Evolutionary conservation across 1,139 yeast genomes (phyloP).

Genomic region (Arxiozyma bovina): DNA sequence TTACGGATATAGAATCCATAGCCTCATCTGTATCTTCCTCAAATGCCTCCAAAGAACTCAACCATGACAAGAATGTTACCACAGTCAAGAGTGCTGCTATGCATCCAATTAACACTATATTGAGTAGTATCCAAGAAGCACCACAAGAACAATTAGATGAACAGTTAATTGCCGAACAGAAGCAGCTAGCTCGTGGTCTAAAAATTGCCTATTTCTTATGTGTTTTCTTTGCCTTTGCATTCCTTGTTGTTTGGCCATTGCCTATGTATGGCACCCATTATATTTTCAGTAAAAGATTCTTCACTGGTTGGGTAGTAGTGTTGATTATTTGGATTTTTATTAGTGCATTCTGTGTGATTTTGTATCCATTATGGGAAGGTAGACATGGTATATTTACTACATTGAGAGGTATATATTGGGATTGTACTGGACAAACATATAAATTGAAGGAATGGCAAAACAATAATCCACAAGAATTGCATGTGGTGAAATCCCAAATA

Average conservation of each 20-base stretch:
- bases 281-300: slow-evolving; percentile 60
- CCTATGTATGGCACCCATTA: slow-evolving; percentile 76
- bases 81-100: slow-evolving; percentile 33
- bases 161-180: slow-evolving; percentile 38
- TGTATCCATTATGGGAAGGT: slow-evolving; percentile 63
- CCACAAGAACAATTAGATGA: slow-evolving; percentile 34
- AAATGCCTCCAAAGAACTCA: slow-evolving; percentile 10
- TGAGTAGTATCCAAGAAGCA: slow-evolving; percentile 17
- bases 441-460: slow-evolving; percentile 69
- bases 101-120: slow-evolving; percentile 5
- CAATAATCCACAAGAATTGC: slow-evolving; percentile 58
- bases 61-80: slow-evolving; percentile 3
- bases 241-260: slow-evolving; percentile 75
- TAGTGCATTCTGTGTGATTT: slow-evolving; percentile 46
- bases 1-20: slow-evolving; percentile 13
- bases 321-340: slow-evolving; percentile 64
- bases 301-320: slow-evolving; percentile 77
- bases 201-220: slow-evolving; percentile 49
- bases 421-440: slow-evolving; percentile 60
- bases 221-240: slow-evolving; percentile 46
- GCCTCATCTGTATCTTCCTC: slow-evolving; percentile 12
- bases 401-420: slow-evolving; percentile 76
- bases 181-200: slow-evolving; percentile 42
- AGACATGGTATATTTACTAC: slow-evolving; percentile 54
- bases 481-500: slow-evolving; percentile 56